Base-by-base conservation (phyloP, 176 grass and related monocot genomes). In the Dactylis glomerata region DNA sequence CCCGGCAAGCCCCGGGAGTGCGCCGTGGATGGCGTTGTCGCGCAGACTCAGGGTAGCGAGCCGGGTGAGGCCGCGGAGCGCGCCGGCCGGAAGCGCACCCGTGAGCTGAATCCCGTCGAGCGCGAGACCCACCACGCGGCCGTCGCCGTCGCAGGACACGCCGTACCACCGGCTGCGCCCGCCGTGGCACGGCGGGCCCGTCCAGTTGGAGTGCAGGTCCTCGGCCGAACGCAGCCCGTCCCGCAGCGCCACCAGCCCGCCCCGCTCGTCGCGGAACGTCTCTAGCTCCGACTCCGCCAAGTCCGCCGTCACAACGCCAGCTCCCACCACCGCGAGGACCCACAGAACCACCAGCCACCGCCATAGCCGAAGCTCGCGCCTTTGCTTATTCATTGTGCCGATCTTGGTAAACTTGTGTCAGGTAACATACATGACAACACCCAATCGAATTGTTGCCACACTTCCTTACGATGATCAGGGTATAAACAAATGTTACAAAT, bases 121-220 rank as follows among this genome's bases (percentile, higher is more conserved):
- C 11, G 68, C 19, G 20, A 99, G 67, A 17, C 73, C 71, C 6
- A 87, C 81, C 1, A 99, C 96, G 22, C 87, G 91, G 6, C 89
- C 94, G 40, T 90, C 83, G 68, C 59, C 81, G 40, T 89, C 87
- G 85, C 96, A 99, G 5, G 34, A 58, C 61, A 99, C 86, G 68
- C 93, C 96, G 30, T 66, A 80, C 96, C 96, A 99, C 40, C 91
- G 78, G 90, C 89, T 99, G 15, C 75, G 83, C 24, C 1, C 81
- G 15, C 65, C 74, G 88, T 96, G 68, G 90, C 96, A 99, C 12
- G 96, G 91, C 2, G 91, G 96, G 0, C 93, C 96, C 16, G 96
- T 99, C 96, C 96, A 99, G 83, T 99, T 99, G 31, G 91, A 92
- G 84, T 99, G 96, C 68, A 99, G 75, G 78, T 92, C 92, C 78